Base-by-base conservation (phyloP, 75 land plant species). In the Picea glauca region DNA sequence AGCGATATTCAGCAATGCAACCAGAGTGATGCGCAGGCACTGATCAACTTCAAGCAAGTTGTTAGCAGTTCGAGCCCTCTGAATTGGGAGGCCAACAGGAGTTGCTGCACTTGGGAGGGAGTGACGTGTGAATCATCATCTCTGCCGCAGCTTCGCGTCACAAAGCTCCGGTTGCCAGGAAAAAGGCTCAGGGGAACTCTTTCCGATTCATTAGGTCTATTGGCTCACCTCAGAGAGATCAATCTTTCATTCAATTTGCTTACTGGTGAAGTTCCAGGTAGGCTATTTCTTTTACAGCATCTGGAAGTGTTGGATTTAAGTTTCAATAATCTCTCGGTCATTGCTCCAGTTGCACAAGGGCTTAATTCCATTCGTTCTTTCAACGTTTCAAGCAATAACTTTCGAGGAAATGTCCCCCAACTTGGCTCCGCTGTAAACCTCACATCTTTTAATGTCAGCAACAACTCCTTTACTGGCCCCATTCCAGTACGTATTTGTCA, bases 61-160 rank as follows among this genome's bases (percentile, higher is more conserved):
- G 20, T 60, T 17, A 60, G 8, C n/a, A 20, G 61, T 15, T 17
- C 5, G 17, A 20, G 61, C n/a, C n/a, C 61, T 17, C n/a, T 60
- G n/a, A 60, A 60, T 20, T 60, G 61, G 61, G 61, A 73, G 26
- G 20, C 2, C 35, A 13, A 78, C 58, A 65, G 50, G 59, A 57
- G 61, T 57, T 85, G 85, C 78, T 87, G 88, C 74, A 13, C 13
- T 5, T 87, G 85, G 88, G 80, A 78, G 62, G 88, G 88, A 2
- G 57, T 87, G 8, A 20, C 60, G 18, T 87, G 88, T 76, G 83
- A 83, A 46, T 46, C 6, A 46, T 46, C 6, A 7, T 7, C 54
- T 7, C 54, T 8, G 58, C 30, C 17, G 61, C n/a, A 68, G 43
- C 76, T 75, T 21, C 1, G 67, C 26, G 83, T 87, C 58, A 76